Conservation (phyloP, 1,139 yeast genomes). For the Pichiaceae sp. region DNA sequence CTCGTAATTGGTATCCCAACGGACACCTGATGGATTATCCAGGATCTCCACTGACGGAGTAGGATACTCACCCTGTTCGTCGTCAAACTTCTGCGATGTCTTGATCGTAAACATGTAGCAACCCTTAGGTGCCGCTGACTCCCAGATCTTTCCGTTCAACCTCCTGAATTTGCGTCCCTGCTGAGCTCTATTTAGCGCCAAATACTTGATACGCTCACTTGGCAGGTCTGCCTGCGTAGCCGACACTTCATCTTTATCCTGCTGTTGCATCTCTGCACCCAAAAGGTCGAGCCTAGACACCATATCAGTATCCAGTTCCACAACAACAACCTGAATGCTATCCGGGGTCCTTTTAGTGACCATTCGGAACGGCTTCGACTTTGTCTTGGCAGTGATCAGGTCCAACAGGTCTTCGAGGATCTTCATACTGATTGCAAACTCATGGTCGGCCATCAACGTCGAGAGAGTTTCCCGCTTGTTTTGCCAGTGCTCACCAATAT, state of each 20-base stretch:
- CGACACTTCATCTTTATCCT: slow-evolving; percentile 4
- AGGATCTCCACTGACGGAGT: slow-evolving; percentile 18
- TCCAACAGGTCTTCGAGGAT: slow-evolving; percentile 50
- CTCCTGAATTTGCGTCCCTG: slow-evolving; percentile 7
- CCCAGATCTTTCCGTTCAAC: slow-evolving; percentile 9
- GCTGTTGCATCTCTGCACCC: slow-evolving; percentile 10
- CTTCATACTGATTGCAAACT: slow-evolving; percentile 56
- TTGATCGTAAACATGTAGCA: slow-evolving; percentile 17
- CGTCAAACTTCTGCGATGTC: slow-evolving; percentile 20
- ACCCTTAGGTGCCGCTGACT: slow-evolving; percentile 7
- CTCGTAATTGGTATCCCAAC: slow-evolving; percentile 21
- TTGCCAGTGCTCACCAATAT: slow-evolving; percentile 21
- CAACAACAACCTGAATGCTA: slow-evolving; percentile 26
- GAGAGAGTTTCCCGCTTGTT: slow-evolving; percentile 28
- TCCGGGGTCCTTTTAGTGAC: slow-evolving; percentile 4
- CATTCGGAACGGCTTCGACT: slow-evolving; percentile 21
- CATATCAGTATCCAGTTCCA: slow-evolving; percentile 26
- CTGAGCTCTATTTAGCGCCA: slow-evolving; percentile 6
- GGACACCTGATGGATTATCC: slow-evolving; percentile 7
- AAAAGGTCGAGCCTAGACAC: slow-evolving; percentile 22
- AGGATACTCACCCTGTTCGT: slow-evolving; percentile 13
- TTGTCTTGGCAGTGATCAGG: slow-evolving; percentile 23
- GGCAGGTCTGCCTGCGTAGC: slow-evolving; percentile 3
- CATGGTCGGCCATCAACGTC: slow-evolving; percentile 56
- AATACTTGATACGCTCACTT: slow-evolving; percentile 10